Conservation (phyloP, 2,329 filamentous ascomycete species). For the Talaromyces islandicus region DNA sequence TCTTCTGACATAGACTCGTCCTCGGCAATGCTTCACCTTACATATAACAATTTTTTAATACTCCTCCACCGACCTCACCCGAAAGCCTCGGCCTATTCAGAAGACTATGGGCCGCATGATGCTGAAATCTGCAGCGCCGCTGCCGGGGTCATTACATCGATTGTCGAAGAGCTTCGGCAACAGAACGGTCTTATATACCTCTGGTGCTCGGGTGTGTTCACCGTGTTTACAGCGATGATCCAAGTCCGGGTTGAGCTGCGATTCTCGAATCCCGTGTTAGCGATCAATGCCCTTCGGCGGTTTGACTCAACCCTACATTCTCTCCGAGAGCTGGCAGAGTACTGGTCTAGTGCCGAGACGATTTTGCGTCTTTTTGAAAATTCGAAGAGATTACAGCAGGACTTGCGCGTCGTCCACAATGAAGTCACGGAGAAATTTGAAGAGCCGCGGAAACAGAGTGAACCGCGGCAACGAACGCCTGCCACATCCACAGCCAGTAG, state of each 20-base stretch:
- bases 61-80: conserved; percentile 41
- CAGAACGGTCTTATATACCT: conserved; percentile 38
- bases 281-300: conserved; percentile 40
- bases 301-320: conserved; percentile 39
- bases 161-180: conserved; percentile 39
- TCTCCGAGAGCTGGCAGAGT: conserved; percentile 35
- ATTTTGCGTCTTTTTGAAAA: conserved; percentile 40
- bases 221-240: conserved; percentile 42
- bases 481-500: not conserved
- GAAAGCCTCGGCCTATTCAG: conserved; percentile 36
- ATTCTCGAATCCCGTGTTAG: conserved; percentile 41
- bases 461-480: not conserved
- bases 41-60: conserved; percentile 42
- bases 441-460: not conserved
- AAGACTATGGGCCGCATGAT: conserved; percentile 41
- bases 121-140: conserved; percentile 42
- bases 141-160: conserved; percentile 39
- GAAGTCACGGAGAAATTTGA: conserved; percentile 9
- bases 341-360: conserved; percentile 39
- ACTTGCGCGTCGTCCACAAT: conserved; percentile 32
- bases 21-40: conserved; percentile 40
- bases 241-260: conserved; percentile 41
- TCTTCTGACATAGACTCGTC: conserved; percentile 38
- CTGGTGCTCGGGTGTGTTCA: conserved; percentile 40
- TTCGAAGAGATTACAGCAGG: conserved; percentile 37